A percentile compares a stretch with the other conserved stretches of the same genome.
Evolutionary conservation across 2,329 filamentous ascomycete genomes (phyloP).

Genomic region (Lecanoromycetidae sp.): DNA sequence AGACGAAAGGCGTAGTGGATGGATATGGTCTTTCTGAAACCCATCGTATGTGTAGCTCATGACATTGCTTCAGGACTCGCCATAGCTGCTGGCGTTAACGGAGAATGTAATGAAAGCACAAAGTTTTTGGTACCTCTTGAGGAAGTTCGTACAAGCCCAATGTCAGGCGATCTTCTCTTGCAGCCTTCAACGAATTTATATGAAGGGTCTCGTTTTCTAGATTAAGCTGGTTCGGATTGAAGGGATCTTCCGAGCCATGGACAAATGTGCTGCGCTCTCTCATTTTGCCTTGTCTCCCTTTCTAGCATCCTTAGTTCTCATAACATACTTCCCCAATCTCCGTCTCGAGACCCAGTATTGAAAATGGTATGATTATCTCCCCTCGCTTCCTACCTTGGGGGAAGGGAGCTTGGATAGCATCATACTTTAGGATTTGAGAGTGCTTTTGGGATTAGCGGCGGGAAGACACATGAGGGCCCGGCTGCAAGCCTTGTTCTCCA

Average conservation of each 20-base stretch:
- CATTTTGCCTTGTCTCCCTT: constrained; percentile 38
- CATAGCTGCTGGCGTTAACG: constrained; percentile 38
- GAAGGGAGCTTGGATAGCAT: neutral
- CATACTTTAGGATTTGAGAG: too few species aligned
- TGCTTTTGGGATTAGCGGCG: neutral
- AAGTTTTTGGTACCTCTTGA: constrained; percentile 37
- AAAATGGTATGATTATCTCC: neutral
- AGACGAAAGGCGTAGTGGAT: constrained; percentile 57
- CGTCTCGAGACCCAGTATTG: neutral
- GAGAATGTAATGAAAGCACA: constrained; percentile 1
- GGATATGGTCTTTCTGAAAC: constrained; percentile 47
- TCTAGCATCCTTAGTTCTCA: neutral
- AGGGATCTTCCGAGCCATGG: constrained; percentile 48
- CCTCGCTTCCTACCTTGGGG: neutral
- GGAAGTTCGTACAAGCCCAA: constrained; percentile 63
- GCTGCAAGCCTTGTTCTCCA: neutral
- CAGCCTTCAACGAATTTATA: constrained; percentile 50
- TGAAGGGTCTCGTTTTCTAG: constrained; percentile 43
- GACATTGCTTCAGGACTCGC: constrained; percentile 48
- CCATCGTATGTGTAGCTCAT: constrained; percentile 72
- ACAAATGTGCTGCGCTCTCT: constrained; percentile 71
- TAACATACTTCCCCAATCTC: neutral
- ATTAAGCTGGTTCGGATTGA: constrained; percentile 52
- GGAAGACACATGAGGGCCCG: neutral
- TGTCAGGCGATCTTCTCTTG: constrained; percentile 69